Conservation (phyloP, 371 early-diverging fungal genomes). For the Apophysomyces variabilis region DNA sequence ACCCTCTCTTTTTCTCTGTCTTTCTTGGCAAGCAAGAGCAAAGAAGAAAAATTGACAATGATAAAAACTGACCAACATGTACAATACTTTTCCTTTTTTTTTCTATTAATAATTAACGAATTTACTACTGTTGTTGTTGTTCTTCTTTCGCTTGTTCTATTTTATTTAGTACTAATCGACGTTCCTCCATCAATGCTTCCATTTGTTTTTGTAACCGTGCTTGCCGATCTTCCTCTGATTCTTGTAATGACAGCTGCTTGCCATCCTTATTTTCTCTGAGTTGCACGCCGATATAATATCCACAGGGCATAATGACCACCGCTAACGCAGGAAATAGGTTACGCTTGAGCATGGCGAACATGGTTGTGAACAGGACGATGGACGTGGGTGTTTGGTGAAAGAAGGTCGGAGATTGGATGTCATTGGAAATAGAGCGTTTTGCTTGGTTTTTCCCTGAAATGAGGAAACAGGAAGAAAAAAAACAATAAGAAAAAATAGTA, state of each 20-base stretch:
- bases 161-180: conserved; percentile 16
- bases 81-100: background rate
- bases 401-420: too few relatives aligned
- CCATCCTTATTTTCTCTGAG: conserved; percentile 24
- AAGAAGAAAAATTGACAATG: too few relatives aligned
- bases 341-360: conserved; percentile 15
- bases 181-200: conserved; percentile 25
- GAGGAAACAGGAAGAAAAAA: too few relatives aligned
- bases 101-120: background rate
- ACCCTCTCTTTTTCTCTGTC: background rate
- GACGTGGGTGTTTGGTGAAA: too few relatives aligned
- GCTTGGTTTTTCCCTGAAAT: too few relatives aligned
- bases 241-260: conserved; percentile 4
- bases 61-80: background rate
- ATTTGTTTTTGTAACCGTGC: conserved; percentile 19
- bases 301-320: conserved; percentile 26
- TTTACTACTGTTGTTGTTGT: background rate
- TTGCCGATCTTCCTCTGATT: conserved; percentile 18
- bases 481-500: too few relatives aligned
- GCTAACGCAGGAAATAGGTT: conserved; percentile 28
- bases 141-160: conserved; percentile 12
- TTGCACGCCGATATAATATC: conserved; percentile 30
- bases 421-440: too few relatives aligned
- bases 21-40: too few relatives aligned
- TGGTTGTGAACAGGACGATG: background rate